These are phyloP conservation scores for Eragrostis tef DNA, from an alignment of 202 grass and related monocot species.

Conservation along the genomic window DNA sequence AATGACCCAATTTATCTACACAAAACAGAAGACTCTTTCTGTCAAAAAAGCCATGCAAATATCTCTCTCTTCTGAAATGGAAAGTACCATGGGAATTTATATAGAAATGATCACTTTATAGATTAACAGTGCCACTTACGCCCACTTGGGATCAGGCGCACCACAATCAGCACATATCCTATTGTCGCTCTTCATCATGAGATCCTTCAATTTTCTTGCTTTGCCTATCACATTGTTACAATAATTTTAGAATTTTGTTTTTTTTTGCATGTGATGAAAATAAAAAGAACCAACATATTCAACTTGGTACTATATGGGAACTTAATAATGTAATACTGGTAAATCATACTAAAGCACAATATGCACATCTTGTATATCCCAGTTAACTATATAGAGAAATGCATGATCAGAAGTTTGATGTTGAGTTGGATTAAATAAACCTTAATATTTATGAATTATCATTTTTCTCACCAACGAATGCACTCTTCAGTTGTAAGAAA, in stretches of 20 bases:
- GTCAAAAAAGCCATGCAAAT: constrained; percentile 22
- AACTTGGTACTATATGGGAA: background rate
- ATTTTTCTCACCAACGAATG: background rate
- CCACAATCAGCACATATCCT: constrained; percentile 88
- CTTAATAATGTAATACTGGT: constrained; percentile 8
- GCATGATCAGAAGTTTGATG: constrained; percentile 22
- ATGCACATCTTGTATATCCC: background rate
- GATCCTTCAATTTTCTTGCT: constrained; percentile 86
- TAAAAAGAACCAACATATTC: background rate
- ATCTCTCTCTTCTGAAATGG: constrained; percentile 31
- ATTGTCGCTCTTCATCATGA: constrained; percentile 88
- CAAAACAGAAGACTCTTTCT: constrained; percentile 28
- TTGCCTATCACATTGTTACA: constrained; percentile 63
- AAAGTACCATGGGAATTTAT: constrained; percentile 21
- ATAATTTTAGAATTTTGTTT: background rate
- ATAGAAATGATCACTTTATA: constrained; percentile 37
- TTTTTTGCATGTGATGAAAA: constrained; percentile 1
- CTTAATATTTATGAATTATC: background rate
- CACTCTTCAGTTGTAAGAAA: background rate
- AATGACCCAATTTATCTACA: constrained; percentile 25
- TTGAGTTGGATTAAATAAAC: background rate
- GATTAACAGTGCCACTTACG: constrained; percentile 66
- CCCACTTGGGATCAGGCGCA: constrained; percentile 91
- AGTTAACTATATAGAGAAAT: constrained; percentile 7
- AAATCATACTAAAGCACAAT: background rate